phyloP scores from a whole-genome alignment of 2,329 filamentous ascomycete species.

The Fusarium devonianum region DNA sequence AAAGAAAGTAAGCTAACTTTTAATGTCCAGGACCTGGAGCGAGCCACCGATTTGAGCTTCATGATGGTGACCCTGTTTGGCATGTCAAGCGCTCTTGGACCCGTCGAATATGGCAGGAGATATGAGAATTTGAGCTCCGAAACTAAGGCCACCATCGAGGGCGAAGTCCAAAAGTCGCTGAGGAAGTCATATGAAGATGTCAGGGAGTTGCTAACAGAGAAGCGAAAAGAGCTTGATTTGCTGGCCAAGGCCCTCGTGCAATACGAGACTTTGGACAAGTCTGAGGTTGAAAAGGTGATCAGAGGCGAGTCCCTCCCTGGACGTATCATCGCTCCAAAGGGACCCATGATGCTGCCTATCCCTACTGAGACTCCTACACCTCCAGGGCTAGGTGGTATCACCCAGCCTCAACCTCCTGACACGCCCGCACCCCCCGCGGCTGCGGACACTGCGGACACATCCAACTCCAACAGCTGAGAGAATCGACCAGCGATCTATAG shows the following conservation, averaged over 20 bases:
- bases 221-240: slow-evolving; percentile 84
- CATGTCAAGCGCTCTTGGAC: slow-evolving; percentile 87
- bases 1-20: slow-evolving; percentile 37
- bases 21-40: slow-evolving; percentile 74
- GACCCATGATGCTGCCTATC: slow-evolving; percentile 50
- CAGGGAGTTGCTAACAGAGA: slow-evolving; percentile 71
- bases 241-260: slow-evolving; percentile 89
- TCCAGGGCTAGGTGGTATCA: slow-evolving; percentile 46
- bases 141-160: slow-evolving; percentile 86
- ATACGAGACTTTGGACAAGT: slow-evolving; percentile 89
- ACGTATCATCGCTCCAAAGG: slow-evolving; percentile 66
- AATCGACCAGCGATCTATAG: not conserved
- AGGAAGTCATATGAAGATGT: slow-evolving; percentile 83
- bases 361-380: slow-evolving; percentile 46
- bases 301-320: slow-evolving; percentile 80
- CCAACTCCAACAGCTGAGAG: slow-evolving; percentile 36
- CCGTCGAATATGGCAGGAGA: slow-evolving; percentile 84
- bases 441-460: slow-evolving; percentile 42
- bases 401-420: slow-evolving; percentile 46
- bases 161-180: slow-evolving; percentile 84
- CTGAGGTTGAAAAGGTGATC: slow-evolving; percentile 90
- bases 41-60: slow-evolving; percentile 83
- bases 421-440: slow-evolving; percentile 46
- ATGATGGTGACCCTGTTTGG: slow-evolving; percentile 87
- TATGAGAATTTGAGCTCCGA: slow-evolving; percentile 84